Evolutionary conservation across 2,329 filamentous ascomycete species (phyloP).

Genomic region (Colletotrichum melonis): DNA sequence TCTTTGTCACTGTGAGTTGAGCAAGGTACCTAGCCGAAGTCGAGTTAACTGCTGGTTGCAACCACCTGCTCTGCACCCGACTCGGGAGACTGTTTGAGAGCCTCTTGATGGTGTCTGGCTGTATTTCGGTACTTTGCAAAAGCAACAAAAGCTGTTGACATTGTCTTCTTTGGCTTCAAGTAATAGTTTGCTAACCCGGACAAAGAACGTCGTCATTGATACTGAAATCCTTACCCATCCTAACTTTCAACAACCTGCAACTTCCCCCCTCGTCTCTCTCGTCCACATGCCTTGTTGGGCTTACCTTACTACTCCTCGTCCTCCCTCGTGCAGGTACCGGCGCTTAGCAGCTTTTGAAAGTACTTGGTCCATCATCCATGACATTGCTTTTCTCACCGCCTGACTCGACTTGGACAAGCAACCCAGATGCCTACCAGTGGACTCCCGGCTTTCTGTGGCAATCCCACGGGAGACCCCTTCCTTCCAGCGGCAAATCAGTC

Average conservation of each 20-base stretch:
- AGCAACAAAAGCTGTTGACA: neutral
- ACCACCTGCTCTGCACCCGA: no score
- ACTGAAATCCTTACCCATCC: neutral
- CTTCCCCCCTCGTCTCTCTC: neutral
- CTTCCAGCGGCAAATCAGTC: constrained; percentile 23
- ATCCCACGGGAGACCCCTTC: constrained; percentile 29
- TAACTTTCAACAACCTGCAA: neutral
- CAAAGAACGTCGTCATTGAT: neutral
- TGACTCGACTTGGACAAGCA: constrained; percentile 32
- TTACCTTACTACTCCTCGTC: neutral
- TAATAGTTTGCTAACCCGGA: constrained; percentile 4
- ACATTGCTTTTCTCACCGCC: constrained; percentile 30
- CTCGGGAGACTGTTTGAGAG: neutral
- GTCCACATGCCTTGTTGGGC: neutral
- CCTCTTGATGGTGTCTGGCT: neutral
- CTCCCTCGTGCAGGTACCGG: constrained; percentile 1
- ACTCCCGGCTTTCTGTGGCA: constrained; percentile 26
- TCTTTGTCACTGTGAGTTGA: neutral
- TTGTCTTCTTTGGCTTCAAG: neutral
- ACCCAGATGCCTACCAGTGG: constrained; percentile 33
- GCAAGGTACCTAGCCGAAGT: no score
- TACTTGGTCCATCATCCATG: neutral
- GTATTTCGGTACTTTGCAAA: neutral
- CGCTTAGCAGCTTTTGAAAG: constrained; percentile 5
- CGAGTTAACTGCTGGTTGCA: no score